Percentiles rank a stretch among this genome's conserved stretches.
These are phyloP conservation scores for Flaveria brownii DNA, from an alignment of 129 eudicot genomes.

Conservation along the genomic window DNA sequence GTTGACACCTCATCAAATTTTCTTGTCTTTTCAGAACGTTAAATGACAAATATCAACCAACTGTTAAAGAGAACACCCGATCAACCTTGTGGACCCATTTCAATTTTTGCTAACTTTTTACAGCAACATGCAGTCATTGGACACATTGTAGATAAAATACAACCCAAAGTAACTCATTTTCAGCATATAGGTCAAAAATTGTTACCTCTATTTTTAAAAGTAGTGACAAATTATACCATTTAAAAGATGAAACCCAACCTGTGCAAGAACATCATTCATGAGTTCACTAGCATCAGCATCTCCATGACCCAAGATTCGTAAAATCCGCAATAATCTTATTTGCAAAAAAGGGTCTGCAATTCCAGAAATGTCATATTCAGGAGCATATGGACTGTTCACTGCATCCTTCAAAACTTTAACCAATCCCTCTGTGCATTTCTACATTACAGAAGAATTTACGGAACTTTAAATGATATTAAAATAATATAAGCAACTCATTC, in stretches of 20 bases:
- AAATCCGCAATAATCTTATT: slow-evolving; percentile 76
- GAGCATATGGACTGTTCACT: slow-evolving; percentile 95
- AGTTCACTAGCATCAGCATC: slow-evolving; percentile 98
- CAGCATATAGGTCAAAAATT: background rate
- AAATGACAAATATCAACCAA: background rate
- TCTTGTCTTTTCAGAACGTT: background rate
- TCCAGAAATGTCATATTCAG: slow-evolving; percentile 94
- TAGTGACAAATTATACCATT: slow-evolving; percentile 16
- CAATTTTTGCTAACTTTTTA: background rate
- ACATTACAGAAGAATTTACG: slow-evolving; percentile 27
- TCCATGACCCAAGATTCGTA: slow-evolving; percentile 87
- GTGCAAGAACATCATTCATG: slow-evolving; percentile 97
- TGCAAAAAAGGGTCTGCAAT: slow-evolving; percentile 96
- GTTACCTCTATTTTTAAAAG: slow-evolving; percentile 8
- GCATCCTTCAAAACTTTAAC: slow-evolving; percentile 88
- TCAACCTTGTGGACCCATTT: background rate
- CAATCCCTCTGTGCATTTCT: slow-evolving; percentile 89
- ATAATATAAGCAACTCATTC: slow-evolving; percentile 1
- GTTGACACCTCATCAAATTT: background rate
- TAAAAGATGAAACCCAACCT: slow-evolving; percentile 49
- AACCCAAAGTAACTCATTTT: background rate
- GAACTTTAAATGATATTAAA: slow-evolving; percentile 14
- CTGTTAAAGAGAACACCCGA: no score
- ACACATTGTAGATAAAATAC: background rate
- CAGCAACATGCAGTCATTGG: background rate